Base-by-base conservation (phyloP, 176 grass and related monocot species). In the Oryza longistaminata region DNA sequence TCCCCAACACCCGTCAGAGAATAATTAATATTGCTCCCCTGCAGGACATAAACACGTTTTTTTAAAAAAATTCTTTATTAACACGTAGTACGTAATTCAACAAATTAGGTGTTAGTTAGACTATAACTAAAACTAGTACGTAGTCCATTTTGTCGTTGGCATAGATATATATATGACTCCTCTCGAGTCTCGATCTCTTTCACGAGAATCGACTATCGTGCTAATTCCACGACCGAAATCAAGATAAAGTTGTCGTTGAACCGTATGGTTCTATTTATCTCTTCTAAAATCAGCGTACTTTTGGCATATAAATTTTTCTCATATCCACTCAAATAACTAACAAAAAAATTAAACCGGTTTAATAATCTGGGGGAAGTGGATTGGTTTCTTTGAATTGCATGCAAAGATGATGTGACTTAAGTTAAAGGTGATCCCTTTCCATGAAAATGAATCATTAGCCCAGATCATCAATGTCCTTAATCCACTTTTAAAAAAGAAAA, bases 381-480 rank as follows among this genome's bases (percentile, higher is more conserved):
- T 40, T 7, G 0, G 35, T 50, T 82, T 9, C 78, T 64, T 46
- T 26, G 19, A 70, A 64, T 64, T 9, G 39, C n/a, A 27, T 62
- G n/a, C 58, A 62, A 69, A 83, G 68, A 87, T 83, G 77, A 87
- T 83, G 82, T 52, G 60, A 71, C 34, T 52, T 80, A 26, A 64
- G 39, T 19, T 74, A 79, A 90, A 87, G 84, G 68, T 24, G 58
- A 62, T 42, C 50, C 74, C 75, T 79, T 83, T 66, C 27, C 61
- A 49, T 68, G 75, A 49, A 87, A 77, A 69, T 39, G 80, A 87
- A 87, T 83, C 37, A 87, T 90, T 75, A 62, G 61, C 46, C 74
- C 88, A 83, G 80, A 73, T 74, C 84, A 90, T 87, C 69, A 64
- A 34, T 83, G 80, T 83, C 88, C 88, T 83, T 87, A 87, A 87